Percentiles rank a stretch among this genome's conserved stretches.
phyloP scores from a whole-genome alignment of 1,139 yeast species.

The Candida neerlandica region DNA sequence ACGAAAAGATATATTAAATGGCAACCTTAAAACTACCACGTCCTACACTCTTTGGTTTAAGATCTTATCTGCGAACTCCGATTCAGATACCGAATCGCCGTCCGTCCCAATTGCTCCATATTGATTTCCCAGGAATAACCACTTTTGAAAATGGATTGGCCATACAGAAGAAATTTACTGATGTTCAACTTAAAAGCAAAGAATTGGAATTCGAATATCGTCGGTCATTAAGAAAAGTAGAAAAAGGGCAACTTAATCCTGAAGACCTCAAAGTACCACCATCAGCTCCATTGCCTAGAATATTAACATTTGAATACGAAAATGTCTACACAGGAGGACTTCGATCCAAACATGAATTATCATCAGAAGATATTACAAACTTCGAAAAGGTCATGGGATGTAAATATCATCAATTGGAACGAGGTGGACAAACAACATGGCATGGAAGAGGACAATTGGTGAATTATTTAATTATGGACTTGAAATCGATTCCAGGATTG shows the following conservation, averaged over 20 bases:
- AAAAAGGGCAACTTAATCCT: constrained; percentile 19
- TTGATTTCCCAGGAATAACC: constrained; percentile 60
- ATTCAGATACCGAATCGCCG: background rate
- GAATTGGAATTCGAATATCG: constrained; percentile 46
- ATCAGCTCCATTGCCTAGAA: constrained; percentile 62
- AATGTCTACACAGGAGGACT: constrained; percentile 91
- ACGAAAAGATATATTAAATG: no score
- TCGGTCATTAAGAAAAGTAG: constrained; percentile 3
- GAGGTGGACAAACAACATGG: constrained; percentile 98
- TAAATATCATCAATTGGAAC: constrained; percentile 66
- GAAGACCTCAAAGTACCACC: constrained; percentile 15
- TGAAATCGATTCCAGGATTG: constrained; percentile 59
- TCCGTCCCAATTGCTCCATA: constrained; percentile 53
- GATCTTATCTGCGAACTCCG: no score
- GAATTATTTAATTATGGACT: constrained; percentile 78
- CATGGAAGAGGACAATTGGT: constrained; percentile 97
- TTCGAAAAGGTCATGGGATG: constrained; percentile 42
- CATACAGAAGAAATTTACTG: constrained; percentile 64
- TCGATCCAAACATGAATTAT: constrained; percentile 59
- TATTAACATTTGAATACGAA: constrained; percentile 78
- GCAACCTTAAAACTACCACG: no score
- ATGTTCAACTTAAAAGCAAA: constrained; percentile 66
- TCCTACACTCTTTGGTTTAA: no score
- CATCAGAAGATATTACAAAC: constrained; percentile 35
- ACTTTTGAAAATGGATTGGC: constrained; percentile 60